Evolutionary conservation across 257 asterid genomes (phyloP).

Genomic region (Oldenlandia corymbosa): DNA sequence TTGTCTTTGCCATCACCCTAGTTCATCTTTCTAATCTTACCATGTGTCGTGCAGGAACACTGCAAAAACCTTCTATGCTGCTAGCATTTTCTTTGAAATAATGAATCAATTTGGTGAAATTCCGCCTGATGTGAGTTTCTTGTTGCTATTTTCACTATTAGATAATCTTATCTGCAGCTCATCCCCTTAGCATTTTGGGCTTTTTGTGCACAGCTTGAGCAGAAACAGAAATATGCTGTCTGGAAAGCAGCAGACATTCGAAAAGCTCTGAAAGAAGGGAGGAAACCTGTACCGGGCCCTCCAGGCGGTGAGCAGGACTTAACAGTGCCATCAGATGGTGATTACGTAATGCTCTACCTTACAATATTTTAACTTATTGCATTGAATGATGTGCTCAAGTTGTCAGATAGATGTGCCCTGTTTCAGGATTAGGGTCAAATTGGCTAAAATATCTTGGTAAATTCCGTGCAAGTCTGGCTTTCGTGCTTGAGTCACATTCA

Average conservation of each 20-base stretch:
- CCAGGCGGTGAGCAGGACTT: slow-evolving; percentile 71
- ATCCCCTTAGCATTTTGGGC: neutral
- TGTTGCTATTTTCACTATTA: neutral
- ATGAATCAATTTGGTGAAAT: slow-evolving; percentile 79
- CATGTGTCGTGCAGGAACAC: slow-evolving; percentile 58
- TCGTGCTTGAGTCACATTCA: neutral
- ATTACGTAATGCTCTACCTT: slow-evolving; percentile 35
- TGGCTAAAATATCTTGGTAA: neutral
- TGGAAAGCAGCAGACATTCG: slow-evolving; percentile 99
- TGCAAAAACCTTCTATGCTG: slow-evolving; percentile 97
- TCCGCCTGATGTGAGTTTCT: slow-evolving; percentile 82
- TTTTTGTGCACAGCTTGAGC: slow-evolving; percentile 59
- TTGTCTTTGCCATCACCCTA: neutral
- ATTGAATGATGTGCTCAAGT: neutral
- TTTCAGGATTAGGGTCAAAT: neutral
- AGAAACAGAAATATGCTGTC: slow-evolving; percentile 93
- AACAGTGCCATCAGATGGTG: slow-evolving; percentile 41
- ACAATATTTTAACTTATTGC: slow-evolving; percentile 1
- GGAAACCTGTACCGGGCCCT: slow-evolving; percentile 90
- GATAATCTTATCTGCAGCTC: slow-evolving; percentile 1
- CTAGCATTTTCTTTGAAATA: slow-evolving; percentile 91
- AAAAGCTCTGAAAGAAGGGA: slow-evolving; percentile 95
- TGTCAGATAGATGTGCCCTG: neutral
- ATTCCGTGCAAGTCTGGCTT: neutral
- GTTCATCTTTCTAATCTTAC: neutral